Conservation (phyloP, 305 asterid genomes). For the Rubia balearica region DNA sequence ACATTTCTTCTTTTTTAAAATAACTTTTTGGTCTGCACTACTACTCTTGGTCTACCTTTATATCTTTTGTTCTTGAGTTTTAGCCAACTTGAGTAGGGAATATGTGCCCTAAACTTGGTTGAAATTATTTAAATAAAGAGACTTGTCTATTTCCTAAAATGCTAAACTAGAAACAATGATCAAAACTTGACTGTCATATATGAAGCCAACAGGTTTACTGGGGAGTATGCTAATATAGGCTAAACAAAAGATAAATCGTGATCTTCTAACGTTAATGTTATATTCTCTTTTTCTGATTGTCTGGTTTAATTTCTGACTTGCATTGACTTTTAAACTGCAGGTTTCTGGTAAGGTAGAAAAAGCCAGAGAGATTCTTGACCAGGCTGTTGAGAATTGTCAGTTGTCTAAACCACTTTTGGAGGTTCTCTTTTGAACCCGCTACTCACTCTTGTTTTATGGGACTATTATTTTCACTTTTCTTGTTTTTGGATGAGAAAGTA, state of each 20-base stretch:
- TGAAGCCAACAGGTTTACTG: neutral
- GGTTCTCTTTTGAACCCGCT: conserved; percentile 34
- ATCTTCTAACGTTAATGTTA: neutral
- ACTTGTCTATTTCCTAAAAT: neutral
- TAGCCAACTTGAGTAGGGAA: neutral
- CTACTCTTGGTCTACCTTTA: neutral
- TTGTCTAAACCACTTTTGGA: conserved; percentile 86
- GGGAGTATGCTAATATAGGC: neutral
- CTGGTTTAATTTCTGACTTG: conserved; percentile 6
- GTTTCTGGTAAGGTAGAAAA: conserved; percentile 86
- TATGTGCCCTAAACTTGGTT: neutral
- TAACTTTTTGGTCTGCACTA: conserved; percentile 1
- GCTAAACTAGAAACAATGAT: neutral
- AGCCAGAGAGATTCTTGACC: conserved; percentile 83
- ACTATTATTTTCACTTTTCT: neutral
- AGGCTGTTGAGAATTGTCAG: conserved; percentile 65
- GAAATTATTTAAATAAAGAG: neutral
- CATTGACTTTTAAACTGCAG: conserved; percentile 28
- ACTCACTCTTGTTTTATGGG: too few species aligned
- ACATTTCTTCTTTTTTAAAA: conserved; percentile 9
- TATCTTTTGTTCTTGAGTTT: neutral
- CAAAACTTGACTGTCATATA: neutral
- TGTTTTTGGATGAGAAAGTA: neutral
- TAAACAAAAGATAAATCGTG: neutral
- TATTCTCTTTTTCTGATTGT: neutral